Conservation (phyloP, 1,139 yeast species). For the Diutina rugosa region DNA sequence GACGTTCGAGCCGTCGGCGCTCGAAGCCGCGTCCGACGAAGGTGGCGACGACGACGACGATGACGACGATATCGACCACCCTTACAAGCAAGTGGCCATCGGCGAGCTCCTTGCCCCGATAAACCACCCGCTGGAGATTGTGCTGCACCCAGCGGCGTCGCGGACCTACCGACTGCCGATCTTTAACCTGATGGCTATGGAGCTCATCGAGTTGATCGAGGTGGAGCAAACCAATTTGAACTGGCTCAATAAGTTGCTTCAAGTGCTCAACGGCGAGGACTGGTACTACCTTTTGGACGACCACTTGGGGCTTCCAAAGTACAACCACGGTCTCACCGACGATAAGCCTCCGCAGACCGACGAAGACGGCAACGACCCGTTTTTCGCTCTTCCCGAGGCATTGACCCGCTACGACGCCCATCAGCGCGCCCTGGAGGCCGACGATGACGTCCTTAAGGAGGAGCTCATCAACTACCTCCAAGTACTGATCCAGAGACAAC, state of each 20-base stretch:
- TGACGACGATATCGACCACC: conserved; percentile 9
- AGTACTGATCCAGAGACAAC: conserved; percentile 66
- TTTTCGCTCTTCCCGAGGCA: conserved; percentile 47
- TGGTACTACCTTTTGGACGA: conserved; percentile 55
- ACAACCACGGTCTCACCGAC: conserved; percentile 43
- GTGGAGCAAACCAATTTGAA: conserved; percentile 68
- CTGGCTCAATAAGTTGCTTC: conserved; percentile 57
- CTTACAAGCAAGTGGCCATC: conserved; percentile 22
- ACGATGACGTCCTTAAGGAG: conserved; percentile 22
- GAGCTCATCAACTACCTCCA: conserved; percentile 32
- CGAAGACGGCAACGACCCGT: conserved; percentile 30
- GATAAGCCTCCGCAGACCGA: not conserved
- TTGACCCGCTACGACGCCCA: conserved; percentile 17
- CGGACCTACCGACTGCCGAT: conserved; percentile 46
- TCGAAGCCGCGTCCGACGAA: conserved; percentile 2
- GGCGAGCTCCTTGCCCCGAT: conserved; percentile 64
- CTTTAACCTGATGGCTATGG: conserved; percentile 45
- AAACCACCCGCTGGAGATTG: conserved; percentile 67
- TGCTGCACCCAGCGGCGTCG: conserved; percentile 56
- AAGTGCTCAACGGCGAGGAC: conserved; percentile 78
- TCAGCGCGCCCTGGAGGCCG: conserved; percentile 14
- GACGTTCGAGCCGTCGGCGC: conserved; percentile 11
- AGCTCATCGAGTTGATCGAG: conserved; percentile 66
- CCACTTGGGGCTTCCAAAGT: conserved; percentile 50
- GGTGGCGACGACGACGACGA: conserved; percentile 17